Base-by-base conservation (phyloP, 305 asterid genomes). In the Ilex paraguariensis region DNA sequence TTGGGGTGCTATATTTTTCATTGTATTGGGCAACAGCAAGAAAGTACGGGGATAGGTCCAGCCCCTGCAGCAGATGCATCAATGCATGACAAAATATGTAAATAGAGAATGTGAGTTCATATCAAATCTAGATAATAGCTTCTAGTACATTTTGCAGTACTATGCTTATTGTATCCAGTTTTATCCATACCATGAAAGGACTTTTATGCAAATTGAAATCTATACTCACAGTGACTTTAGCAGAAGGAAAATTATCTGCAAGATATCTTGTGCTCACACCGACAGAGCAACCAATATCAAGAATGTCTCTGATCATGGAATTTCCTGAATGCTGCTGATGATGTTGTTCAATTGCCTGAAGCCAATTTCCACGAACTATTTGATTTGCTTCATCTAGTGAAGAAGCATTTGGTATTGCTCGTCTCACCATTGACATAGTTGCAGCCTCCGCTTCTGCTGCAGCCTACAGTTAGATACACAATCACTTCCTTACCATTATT, bases 361-460 rank as follows among this genome's bases (percentile, higher is more conserved):
- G 90, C 96, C 96, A 91, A 67, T 88, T 91, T 49, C 96, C 98
- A 3, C 98, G 88, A 28, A 91, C 91, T 59, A 91, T 77, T 70
- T 79, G 82, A 68, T 82, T 83, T 60, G 96, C 96, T 77, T 91
- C 98, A 30, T 88, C 92, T 30, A 83, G 74, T 4, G 98, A 87
- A 33, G 92, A 77, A 13, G 96, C 95, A 79, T 76, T 0, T 21
- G 98, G 98, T 65, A 86, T 81, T 44, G 95, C 74, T 60, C 96
- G 78, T 64, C 88, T 81, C 66, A 78, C 74, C 88, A 88, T 87
- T 3, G 98, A 87, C 96, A 91, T 84, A 33, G 96, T 88, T 50
- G 98, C 96, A 13, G 98, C 78, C 71, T 91, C 98, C 52, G 87
- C 98, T 82, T 91, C 98, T 36, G 98, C 98, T 63, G 98, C 98